Percentiles rank a stretch among this genome's conserved stretches.
Conservation (phyloP, 768 basidiomycete species). For the Ephemerocybe angulata region DNA sequence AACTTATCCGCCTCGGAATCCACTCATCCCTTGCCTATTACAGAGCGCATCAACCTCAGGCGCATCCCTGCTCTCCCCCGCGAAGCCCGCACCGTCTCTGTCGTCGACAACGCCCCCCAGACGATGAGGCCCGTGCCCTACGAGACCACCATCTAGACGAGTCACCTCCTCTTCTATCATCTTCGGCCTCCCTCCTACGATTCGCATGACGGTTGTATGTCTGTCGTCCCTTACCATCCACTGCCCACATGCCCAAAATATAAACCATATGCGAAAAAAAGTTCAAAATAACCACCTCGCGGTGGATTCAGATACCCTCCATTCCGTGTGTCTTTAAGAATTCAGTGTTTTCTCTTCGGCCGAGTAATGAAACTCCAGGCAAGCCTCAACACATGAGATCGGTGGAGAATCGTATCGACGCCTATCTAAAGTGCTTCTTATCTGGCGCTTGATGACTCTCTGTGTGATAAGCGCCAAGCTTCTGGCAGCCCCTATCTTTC, state of each 20-base stretch:
- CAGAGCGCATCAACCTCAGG: conserved; percentile 82
- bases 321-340: background rate
- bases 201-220: conserved; percentile 14
- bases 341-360: no score
- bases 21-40: no score
- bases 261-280: conserved; percentile 14
- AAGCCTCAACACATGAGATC: no score
- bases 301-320: background rate
- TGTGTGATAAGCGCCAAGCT: no score
- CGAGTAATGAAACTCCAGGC: no score
- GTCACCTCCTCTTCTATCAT: conserved; percentile 15
- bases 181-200: conserved; percentile 1
- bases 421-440: no score
- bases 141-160: conserved; percentile 90
- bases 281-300: background rate
- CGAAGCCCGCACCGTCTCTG: conserved; percentile 70
- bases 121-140: conserved; percentile 91
- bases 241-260: conserved; percentile 14
- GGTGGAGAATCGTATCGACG: no score
- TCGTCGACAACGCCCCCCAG: conserved; percentile 75
- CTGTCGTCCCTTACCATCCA: conserved; percentile 11
- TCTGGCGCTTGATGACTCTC: no score
- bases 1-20: no score
- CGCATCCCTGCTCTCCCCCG: conserved; percentile 84
- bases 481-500: no score